Conservation (phyloP, 2,329 filamentous ascomycete genomes). For the Paradendryphiella salina region DNA sequence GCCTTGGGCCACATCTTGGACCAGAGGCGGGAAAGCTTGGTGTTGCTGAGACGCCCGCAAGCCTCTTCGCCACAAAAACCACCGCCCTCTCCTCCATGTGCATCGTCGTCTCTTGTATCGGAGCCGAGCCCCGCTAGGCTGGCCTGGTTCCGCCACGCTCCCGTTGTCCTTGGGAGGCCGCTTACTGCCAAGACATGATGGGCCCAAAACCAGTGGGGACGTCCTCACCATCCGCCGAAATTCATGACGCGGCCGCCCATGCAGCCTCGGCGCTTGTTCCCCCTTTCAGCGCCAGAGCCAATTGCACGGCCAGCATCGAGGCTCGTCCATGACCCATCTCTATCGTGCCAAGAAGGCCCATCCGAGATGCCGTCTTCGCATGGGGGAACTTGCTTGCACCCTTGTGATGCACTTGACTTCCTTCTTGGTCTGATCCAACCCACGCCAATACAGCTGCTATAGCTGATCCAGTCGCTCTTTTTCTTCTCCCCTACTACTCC, state of each 20-base stretch:
- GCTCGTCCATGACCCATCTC: slow-evolving; percentile 25
- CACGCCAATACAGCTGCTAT: slow-evolving; percentile 31
- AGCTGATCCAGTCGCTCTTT: slow-evolving; percentile 28
- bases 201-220: slow-evolving; percentile 30
- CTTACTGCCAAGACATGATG: slow-evolving; percentile 24
- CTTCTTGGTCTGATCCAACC: slow-evolving; percentile 22
- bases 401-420: slow-evolving; percentile 31
- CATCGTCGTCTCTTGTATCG: no score
- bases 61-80: background rate
- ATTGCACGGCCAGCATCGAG: slow-evolving; percentile 23
- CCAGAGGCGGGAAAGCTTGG: background rate
- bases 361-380: slow-evolving; percentile 43
- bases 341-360: slow-evolving; percentile 35
- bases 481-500: slow-evolving; percentile 16
- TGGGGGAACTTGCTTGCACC: slow-evolving; percentile 36
- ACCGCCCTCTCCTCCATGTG: no score
- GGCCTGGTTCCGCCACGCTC: slow-evolving; percentile 5
- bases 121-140: no score
- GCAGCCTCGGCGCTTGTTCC: slow-evolving; percentile 28
- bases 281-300: slow-evolving; percentile 25
- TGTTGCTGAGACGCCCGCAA: no score
- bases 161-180: slow-evolving; percentile 4
- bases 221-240: slow-evolving; percentile 22
- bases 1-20: background rate
- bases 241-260: slow-evolving; percentile 37